Evolutionary conservation across 805 yeast genomes (phyloP), one percentile per base, ranked within the genome.

Genomic region (Wickerhamomyces strasburgensis): DNA sequence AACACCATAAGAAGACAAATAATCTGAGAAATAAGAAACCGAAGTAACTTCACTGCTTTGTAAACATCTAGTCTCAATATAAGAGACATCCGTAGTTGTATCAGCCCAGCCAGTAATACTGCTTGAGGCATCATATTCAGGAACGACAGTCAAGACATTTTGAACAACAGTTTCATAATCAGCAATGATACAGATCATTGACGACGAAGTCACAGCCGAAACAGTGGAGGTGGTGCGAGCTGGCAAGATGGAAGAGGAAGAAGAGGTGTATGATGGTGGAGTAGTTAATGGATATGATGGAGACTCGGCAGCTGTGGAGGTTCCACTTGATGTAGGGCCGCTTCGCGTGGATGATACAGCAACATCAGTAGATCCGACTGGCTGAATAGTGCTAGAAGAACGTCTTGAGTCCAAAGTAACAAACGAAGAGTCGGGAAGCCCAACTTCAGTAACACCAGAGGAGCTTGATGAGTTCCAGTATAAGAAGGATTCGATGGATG

Each of bases 81-180:
- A 52, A 15, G 34, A 19, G 3, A 46, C 29, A 27, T 41, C 46
- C 9, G 46, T 35, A 1, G 47, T 37, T 1, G 40, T 29, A 14
- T 42, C 49, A 2, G 34, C 14, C 55, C 55, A 52, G 2, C 53
- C 55, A 16, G 54, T 46, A 14, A 52, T 50, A 35, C 52, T 43
- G 14, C 37, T 42, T 1, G 29, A n/a, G 9, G 6, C 28, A 21
- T 49, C 42, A 23, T 52, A 52, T 3, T 31, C 38, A n/a, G 57
- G 57, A 16, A 43, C 40, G n/a, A 38, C 46, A 11, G 57, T 52
- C 19, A 47, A 17, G 3, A 49, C 32, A 5, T 40, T 42, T 27
- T 46, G 48, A 1, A 51, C 46, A 4, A 48, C 48, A 5, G 57
- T 51, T 15, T 42, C 44, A 18, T 51, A 51, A 31, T 45, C 49